phyloP scores from a whole-genome alignment of 2,329 filamentous ascomycete genomes.

The Cladosporium cucumerinum region DNA sequence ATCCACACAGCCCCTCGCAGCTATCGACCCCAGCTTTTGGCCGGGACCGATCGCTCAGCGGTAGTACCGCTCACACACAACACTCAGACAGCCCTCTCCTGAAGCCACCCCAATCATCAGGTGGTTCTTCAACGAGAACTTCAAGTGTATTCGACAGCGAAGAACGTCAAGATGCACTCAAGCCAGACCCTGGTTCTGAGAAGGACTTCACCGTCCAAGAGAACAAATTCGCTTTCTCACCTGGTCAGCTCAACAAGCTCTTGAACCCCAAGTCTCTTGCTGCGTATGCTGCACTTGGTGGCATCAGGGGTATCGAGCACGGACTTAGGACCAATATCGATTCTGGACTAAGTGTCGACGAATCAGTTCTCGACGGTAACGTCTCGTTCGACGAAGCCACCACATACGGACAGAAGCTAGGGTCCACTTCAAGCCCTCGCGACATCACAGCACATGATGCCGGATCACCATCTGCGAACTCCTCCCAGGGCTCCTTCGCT shows the following conservation, averaged over 20 bases:
- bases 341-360: constrained; percentile 67
- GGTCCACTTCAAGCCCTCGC: constrained; percentile 8
- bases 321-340: constrained; percentile 65
- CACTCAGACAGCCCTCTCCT: constrained; percentile 16
- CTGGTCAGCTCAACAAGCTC: constrained; percentile 76
- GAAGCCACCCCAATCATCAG: constrained; percentile 12
- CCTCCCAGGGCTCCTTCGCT: constrained; percentile 42
- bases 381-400: constrained; percentile 67
- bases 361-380: constrained; percentile 60
- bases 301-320: constrained; percentile 68
- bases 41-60: constrained; percentile 14
- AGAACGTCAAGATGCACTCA: constrained; percentile 58
- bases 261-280: constrained; percentile 74
- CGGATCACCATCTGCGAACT: constrained; percentile 15
- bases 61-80: constrained; percentile 11
- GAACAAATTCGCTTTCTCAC: constrained; percentile 81
- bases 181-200: constrained; percentile 72
- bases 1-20: constrained; percentile 9
- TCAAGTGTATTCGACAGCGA: constrained; percentile 5
- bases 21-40: constrained; percentile 12
- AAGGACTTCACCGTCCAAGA: constrained; percentile 71
- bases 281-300: constrained; percentile 73
- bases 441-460: constrained; percentile 17
- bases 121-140: background rate
- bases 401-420: constrained; percentile 23